phyloP scores from a whole-genome alignment of 768 basidiomycete species.

The Tylopilus sp. region DNA sequence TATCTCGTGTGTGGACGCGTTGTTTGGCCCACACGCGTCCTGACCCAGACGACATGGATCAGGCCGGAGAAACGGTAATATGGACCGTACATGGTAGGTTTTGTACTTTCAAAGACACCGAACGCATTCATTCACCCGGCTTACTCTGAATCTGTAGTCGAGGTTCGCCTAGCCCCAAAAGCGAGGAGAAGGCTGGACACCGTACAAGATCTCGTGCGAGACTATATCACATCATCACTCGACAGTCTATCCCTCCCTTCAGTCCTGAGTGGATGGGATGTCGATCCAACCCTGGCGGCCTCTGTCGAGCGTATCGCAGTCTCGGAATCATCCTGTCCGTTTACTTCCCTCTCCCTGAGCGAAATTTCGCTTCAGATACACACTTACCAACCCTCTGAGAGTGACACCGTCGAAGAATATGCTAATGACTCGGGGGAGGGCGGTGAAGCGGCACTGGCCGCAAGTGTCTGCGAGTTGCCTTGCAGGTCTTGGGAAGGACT shows the following conservation, averaged over 20 bases:
- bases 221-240: constrained; percentile 54
- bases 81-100: constrained; percentile 68
- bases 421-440: constrained; percentile 56
- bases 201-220: constrained; percentile 59
- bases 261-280: constrained; percentile 75
- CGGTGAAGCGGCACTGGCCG: constrained; percentile 74
- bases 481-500: constrained; percentile 81
- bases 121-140: not conserved
- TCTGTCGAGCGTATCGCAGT: constrained; percentile 76
- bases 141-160: constrained; percentile 49
- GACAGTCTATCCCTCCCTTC: constrained; percentile 70
- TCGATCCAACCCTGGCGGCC: constrained; percentile 61
- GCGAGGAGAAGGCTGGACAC: constrained; percentile 75
- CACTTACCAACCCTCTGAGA: constrained; percentile 78
- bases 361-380: constrained; percentile 75
- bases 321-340: constrained; percentile 66
- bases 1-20: constrained; percentile 45
- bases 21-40: constrained; percentile 35
- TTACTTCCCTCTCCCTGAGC: constrained; percentile 49
- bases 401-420: constrained; percentile 72
- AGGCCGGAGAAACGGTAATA: constrained; percentile 19
- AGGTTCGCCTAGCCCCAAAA: constrained; percentile 70
- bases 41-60: constrained; percentile 15
- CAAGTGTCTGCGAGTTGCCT: constrained; percentile 86
- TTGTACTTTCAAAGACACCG: not conserved